These are phyloP conservation scores for Xylaria scruposa DNA, from an alignment of 495 filamentous ascomycete species.

Conservation along the genomic window DNA sequence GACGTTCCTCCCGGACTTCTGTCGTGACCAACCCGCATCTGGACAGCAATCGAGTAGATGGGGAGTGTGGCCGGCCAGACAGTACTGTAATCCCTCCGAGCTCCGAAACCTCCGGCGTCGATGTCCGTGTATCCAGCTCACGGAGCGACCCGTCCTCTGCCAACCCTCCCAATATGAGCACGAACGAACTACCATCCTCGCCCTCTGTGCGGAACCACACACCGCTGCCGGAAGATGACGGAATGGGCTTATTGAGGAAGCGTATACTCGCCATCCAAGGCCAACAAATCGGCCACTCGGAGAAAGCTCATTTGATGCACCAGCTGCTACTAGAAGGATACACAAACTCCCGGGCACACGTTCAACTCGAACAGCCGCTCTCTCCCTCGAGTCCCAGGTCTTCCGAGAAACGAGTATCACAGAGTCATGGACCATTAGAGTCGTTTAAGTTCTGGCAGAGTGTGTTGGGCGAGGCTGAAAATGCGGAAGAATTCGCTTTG, in stretches of 20 bases:
- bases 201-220: conserved; percentile 7
- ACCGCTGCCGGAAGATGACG: conserved; percentile 86
- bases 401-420: conserved; percentile 35
- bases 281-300: conserved; percentile 64
- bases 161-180: conserved; percentile 17
- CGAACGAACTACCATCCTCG: conserved; percentile 16
- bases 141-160: not conserved
- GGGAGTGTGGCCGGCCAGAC: conserved; percentile 6
- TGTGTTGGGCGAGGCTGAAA: conserved; percentile 38
- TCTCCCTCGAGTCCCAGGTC: conserved; percentile 41
- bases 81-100: conserved; percentile 8
- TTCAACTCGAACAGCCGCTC: conserved; percentile 39
- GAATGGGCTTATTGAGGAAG: conserved; percentile 76
- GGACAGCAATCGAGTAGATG: conserved; percentile 5
- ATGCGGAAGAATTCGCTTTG: conserved; percentile 66
- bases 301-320: conserved; percentile 88
- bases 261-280: conserved; percentile 80
- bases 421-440: conserved; percentile 34
- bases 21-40: conserved; percentile 32
- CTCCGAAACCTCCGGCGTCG: conserved; percentile 17
- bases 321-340: conserved; percentile 82
- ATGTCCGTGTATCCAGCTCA: conserved; percentile 23
- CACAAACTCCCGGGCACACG: conserved; percentile 53
- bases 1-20: conserved; percentile 35
- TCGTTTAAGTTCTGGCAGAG: conserved; percentile 52